A percentile compares a stretch with the other conserved stretches of the same genome.
Evolutionary conservation across 2,329 filamentous ascomycete genomes (phyloP).

Genomic region (Trichoderma arundinaceum): DNA sequence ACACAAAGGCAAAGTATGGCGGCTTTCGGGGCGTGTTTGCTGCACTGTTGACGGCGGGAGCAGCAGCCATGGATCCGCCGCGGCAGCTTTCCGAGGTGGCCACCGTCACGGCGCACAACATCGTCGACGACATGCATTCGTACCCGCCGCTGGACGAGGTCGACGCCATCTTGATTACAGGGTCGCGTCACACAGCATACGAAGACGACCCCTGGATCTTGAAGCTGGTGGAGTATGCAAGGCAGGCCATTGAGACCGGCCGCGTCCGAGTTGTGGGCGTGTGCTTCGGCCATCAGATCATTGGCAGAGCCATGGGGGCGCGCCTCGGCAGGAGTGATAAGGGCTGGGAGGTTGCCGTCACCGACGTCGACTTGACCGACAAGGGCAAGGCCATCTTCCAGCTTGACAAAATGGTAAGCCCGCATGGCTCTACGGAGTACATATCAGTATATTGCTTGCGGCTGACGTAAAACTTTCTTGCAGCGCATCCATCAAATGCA

Average conservation of each 20-base stretch:
- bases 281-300: slow-evolving; percentile 57
- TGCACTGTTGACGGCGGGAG: slow-evolving; percentile 61
- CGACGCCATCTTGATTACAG: slow-evolving; percentile 84
- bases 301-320: slow-evolving; percentile 50
- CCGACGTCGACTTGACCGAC: slow-evolving; percentile 47
- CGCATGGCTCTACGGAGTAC: background rate
- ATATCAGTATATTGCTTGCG: background rate
- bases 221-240: slow-evolving; percentile 49
- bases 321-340: slow-evolving; percentile 47
- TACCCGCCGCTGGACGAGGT: slow-evolving; percentile 77
- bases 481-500: slow-evolving; percentile 56
- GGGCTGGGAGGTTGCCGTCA: slow-evolving; percentile 55
- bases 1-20: slow-evolving; percentile 68
- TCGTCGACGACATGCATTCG: slow-evolving; percentile 66
- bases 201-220: slow-evolving; percentile 53
- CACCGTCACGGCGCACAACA: slow-evolving; percentile 69
- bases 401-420: slow-evolving; percentile 43
- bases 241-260: slow-evolving; percentile 41
- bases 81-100: slow-evolving; percentile 54
- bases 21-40: slow-evolving; percentile 76
- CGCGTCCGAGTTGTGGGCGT: slow-evolving; percentile 67
- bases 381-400: slow-evolving; percentile 50
- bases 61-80: slow-evolving; percentile 52
- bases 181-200: slow-evolving; percentile 64
- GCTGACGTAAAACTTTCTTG: slow-evolving; percentile 19